Percentiles rank a stretch among this genome's conserved stretches.
These are phyloP conservation scores for Gracilaria gracilis DNA, from an alignment of 23 red algal genomes.

Conservation along the genomic window DNA sequence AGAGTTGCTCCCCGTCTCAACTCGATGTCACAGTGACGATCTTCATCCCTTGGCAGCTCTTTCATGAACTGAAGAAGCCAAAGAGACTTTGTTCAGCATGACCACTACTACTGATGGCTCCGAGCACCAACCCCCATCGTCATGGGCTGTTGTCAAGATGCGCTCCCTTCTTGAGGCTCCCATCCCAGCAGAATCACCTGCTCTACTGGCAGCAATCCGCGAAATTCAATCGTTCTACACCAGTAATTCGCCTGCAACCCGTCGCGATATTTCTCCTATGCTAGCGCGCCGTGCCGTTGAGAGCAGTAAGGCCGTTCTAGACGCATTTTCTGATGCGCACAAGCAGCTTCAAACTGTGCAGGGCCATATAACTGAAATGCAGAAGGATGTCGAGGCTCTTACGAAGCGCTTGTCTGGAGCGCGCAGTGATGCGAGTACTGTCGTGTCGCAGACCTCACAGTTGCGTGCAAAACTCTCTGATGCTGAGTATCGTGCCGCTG, in stretches of 20 bases:
- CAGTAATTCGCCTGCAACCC: slow-evolving; percentile 32
- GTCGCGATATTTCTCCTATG: slow-evolving; percentile 40
- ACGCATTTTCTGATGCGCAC: slow-evolving; percentile 56
- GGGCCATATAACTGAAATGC: slow-evolving; percentile 64
- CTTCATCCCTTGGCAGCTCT: neutral
- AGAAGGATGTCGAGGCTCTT: slow-evolving; percentile 61
- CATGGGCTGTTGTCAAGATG: slow-evolving; percentile 70
- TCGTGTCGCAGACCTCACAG: slow-evolving; percentile 65
- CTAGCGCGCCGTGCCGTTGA: slow-evolving; percentile 47
- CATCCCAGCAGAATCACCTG: slow-evolving; percentile 51
- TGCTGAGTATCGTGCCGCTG: slow-evolving; percentile 39
- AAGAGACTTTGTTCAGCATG: neutral
- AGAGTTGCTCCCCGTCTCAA: neutral
- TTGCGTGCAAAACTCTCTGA: slow-evolving; percentile 66
- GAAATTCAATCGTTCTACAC: slow-evolving; percentile 55
- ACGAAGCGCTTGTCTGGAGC: slow-evolving; percentile 65
- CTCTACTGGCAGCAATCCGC: slow-evolving; percentile 45
- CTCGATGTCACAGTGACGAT: neutral
- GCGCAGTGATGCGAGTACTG: slow-evolving; percentile 59
- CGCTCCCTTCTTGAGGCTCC: slow-evolving; percentile 63
- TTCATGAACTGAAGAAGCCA: neutral
- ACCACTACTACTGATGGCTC: slow-evolving; percentile 1
- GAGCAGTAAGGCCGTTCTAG: slow-evolving; percentile 52
- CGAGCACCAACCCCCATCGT: slow-evolving; percentile 21
- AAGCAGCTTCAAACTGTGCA: slow-evolving; percentile 43